Conservation (phyloP, 768 basidiomycete genomes). For the Termitomyces titanicus region DNA sequence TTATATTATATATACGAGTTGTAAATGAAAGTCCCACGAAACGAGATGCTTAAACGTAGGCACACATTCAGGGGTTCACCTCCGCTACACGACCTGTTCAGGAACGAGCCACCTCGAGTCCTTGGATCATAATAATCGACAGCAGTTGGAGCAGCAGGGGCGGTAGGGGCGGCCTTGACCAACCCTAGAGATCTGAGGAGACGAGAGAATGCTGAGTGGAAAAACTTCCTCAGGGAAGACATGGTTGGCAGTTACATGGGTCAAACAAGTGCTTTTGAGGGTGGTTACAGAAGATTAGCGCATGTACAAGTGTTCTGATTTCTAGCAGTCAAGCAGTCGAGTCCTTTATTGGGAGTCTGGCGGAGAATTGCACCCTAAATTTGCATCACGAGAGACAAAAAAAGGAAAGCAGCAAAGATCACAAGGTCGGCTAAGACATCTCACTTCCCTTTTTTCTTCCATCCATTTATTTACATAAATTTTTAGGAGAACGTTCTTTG, state of each 20-base stretch:
- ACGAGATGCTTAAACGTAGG: not conserved
- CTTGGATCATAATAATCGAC: constrained; percentile 22
- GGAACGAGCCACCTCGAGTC: constrained; percentile 16
- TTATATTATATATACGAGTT: not conserved
- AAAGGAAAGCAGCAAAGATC: not conserved
- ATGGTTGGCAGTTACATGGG: not conserved
- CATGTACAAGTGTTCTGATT: not conserved
- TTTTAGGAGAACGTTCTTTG: not conserved
- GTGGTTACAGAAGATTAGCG: not conserved
- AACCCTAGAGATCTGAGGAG: not conserved
- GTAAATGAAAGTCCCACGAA: not conserved
- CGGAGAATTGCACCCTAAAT: no score
- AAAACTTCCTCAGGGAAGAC: constrained; percentile 2
- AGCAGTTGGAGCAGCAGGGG: not conserved
- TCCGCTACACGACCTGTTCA: constrained; percentile 21
- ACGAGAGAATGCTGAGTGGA: not conserved
- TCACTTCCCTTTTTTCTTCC: not conserved
- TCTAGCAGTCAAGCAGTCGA: not conserved
- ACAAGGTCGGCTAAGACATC: not conserved
- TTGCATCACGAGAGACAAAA: not conserved
- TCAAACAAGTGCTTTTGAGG: not conserved
- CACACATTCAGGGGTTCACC: constrained; percentile 29
- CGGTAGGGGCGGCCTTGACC: not conserved
- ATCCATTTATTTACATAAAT: no score
- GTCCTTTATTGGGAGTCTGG: not conserved